phyloP scores from a whole-genome alignment of 371 early-diverging fungal genomes.

The Gilbertella persicaria region DNA sequence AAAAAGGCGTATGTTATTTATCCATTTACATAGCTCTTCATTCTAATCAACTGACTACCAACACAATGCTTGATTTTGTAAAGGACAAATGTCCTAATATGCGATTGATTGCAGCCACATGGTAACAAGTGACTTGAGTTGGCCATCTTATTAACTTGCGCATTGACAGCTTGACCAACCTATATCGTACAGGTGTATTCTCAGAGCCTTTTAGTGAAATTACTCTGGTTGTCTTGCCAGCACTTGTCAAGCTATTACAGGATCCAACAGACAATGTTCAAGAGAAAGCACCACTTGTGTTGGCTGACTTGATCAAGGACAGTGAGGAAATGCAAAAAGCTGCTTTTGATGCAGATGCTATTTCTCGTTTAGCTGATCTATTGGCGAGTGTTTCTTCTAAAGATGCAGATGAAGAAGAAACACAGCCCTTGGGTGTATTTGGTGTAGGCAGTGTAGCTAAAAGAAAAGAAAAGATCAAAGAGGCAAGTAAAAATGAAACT shows the following conservation, averaged over 20 bases:
- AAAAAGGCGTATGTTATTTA: not conserved
- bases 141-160: not conserved
- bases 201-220: conserved; percentile 62
- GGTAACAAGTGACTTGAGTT: conserved; percentile 34
- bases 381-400: conserved; percentile 44
- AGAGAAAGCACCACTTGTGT: conserved; percentile 71
- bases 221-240: conserved; percentile 66
- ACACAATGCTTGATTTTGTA: conserved; percentile 64
- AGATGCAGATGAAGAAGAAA: conserved; percentile 46
- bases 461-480: conserved; percentile 66
- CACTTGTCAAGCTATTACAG: conserved; percentile 73
- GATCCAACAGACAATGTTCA: conserved; percentile 58
- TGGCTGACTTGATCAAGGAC: conserved; percentile 76
- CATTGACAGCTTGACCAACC: conserved; percentile 73
- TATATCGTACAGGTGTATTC: conserved; percentile 66
- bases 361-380: conserved; percentile 67
- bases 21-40: conserved; percentile 19
- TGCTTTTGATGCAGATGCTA: conserved; percentile 79
- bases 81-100: conserved; percentile 64
- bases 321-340: conserved; percentile 79
- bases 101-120: conserved; percentile 72
- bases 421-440: conserved; percentile 35
- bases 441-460: conserved; percentile 53
- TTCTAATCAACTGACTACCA: conserved; percentile 37
- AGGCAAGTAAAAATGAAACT: conserved; percentile 38